Evolutionary conservation across 257 asterid genomes (phyloP).

Genomic region (Solanum phureja): DNA sequence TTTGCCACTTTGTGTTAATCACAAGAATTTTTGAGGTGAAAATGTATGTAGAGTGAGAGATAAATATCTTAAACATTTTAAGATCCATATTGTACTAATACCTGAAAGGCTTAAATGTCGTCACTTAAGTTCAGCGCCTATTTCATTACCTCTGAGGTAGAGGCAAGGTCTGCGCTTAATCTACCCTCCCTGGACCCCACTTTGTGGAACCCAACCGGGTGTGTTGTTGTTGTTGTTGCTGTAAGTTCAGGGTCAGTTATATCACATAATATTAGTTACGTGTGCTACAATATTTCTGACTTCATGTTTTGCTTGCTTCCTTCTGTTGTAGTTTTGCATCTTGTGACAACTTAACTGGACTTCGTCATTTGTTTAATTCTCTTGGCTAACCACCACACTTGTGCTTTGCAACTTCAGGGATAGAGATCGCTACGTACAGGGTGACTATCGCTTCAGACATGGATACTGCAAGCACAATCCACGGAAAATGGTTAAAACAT

Average conservation of each 20-base stretch:
- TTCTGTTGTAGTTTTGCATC: background rate
- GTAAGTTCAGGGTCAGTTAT: background rate
- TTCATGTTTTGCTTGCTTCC: background rate
- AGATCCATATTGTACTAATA: background rate
- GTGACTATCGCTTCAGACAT: constrained; percentile 83
- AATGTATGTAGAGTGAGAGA: background rate
- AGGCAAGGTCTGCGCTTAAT: background rate
- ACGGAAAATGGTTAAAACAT: constrained; percentile 90
- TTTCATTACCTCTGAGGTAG: background rate
- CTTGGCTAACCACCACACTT: background rate
- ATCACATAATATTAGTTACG: background rate
- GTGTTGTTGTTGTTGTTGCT: background rate
- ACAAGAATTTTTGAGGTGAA: background rate
- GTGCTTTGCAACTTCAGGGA: constrained; percentile 48
- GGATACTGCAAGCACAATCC: constrained; percentile 98
- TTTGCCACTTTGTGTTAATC: background rate
- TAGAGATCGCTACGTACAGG: constrained; percentile 94
- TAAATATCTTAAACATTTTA: background rate
- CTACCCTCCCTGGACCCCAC: background rate
- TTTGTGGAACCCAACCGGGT: background rate
- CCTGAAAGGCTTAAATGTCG: background rate
- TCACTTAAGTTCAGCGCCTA: background rate
- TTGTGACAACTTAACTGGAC: background rate
- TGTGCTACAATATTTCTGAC: background rate
- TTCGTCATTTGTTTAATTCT: background rate